Percentiles rank a stretch among this genome's conserved stretches.
phyloP scores from a whole-genome alignment of 192 early-diverging fungal species.

The Coemansia sp. region DNA sequence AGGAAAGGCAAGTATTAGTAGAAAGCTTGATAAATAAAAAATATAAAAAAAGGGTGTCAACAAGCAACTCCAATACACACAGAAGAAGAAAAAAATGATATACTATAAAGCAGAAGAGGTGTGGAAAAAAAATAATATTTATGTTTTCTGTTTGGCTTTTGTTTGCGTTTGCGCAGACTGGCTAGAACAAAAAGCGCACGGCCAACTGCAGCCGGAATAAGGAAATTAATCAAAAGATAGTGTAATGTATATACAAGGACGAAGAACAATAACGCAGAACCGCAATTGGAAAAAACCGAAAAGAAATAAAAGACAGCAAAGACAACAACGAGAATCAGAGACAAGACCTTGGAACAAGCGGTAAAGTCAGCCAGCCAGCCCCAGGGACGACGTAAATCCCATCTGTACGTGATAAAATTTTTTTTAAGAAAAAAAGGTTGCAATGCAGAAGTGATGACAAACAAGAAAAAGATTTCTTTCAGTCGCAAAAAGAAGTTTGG shows the following conservation, averaged over 20 bases:
- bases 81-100: not conserved
- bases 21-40: not conserved
- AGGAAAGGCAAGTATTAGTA: not conserved
- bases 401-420: constrained; percentile 1
- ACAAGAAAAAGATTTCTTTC: not conserved
- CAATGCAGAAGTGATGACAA: constrained; percentile 1
- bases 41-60: not conserved
- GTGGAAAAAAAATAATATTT: not conserved
- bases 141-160: not conserved
- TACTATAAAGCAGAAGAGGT: not conserved
- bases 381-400: constrained; percentile 9
- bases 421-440: not conserved
- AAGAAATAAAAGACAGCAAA: not conserved
- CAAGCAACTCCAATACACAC: not conserved
- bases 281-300: not conserved
- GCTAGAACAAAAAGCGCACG: constrained; percentile 3
- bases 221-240: not conserved
- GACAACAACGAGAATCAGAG: constrained; percentile 1
- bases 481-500: not conserved
- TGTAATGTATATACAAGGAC: constrained; percentile 7
- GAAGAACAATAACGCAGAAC: constrained; percentile 9
- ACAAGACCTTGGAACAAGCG: constrained; percentile 6
- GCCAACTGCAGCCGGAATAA: constrained; percentile 11
- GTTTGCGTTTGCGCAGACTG: constrained; percentile 1
- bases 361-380: not conserved